phyloP scores from a whole-genome alignment of 176 grass and related monocot species.

The Zoysia japonica region DNA sequence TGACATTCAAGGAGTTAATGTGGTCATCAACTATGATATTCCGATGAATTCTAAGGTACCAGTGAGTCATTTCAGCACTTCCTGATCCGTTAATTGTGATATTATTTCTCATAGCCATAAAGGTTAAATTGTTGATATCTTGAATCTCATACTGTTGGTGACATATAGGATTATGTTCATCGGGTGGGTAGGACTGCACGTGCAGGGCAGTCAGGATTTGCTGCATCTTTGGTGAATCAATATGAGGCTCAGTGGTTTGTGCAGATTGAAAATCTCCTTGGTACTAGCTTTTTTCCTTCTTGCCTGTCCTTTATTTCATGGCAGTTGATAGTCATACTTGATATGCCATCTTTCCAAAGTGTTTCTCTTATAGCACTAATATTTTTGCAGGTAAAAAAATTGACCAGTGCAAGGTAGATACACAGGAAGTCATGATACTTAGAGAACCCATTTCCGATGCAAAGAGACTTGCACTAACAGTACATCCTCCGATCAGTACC shows the following conservation, averaged over 20 bases:
- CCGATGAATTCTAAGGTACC: conserved; percentile 85
- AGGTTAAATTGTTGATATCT: neutral
- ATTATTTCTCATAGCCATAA: neutral
- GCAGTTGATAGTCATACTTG: neutral
- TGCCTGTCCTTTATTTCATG: neutral
- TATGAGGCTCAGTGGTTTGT: conserved; percentile 84
- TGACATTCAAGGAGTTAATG: conserved; percentile 88
- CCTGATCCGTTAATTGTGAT: neutral
- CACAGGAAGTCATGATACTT: conserved; percentile 64
- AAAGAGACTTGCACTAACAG: conserved; percentile 71
- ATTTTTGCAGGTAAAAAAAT: conserved; percentile 57
- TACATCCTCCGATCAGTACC: conserved; percentile 22
- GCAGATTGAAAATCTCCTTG: conserved; percentile 72
- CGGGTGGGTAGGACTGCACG: conserved; percentile 93
- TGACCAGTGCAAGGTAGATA: conserved; percentile 41
- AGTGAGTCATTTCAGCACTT: conserved; percentile 14
- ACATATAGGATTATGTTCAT: conserved; percentile 94
- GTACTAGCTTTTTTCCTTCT: conserved; percentile 44
- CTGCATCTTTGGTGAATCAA: conserved; percentile 87
- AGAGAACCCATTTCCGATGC: conserved; percentile 60
- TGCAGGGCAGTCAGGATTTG: conserved; percentile 79
- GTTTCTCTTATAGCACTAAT: neutral
- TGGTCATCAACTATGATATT: conserved; percentile 95
- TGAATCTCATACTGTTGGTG: neutral
- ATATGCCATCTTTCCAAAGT: neutral